A percentile compares a stretch with the other conserved stretches of the same genome.
These are phyloP conservation scores for Fomitiporia mediterranea DNA, from an alignment of 1,284 basidiomycete genomes.

Conservation along the genomic window DNA sequence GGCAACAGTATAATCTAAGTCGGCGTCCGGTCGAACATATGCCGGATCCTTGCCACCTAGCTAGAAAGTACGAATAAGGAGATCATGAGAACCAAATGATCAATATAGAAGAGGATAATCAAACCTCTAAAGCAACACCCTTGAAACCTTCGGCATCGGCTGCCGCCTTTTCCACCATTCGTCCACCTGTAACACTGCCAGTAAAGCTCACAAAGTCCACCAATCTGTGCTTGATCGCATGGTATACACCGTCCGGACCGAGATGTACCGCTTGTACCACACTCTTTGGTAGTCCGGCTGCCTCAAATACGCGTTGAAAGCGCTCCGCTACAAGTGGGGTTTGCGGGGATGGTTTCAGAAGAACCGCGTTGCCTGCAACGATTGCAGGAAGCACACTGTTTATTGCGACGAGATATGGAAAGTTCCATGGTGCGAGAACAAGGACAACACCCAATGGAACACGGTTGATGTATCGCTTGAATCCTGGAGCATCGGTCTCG, in stretches of 20 bases:
- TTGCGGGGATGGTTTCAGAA: constrained; percentile 94
- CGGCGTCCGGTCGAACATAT: constrained; percentile 84
- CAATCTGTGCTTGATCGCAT: constrained; percentile 60
- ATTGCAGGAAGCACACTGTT: constrained; percentile 90
- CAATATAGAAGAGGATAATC: constrained; percentile 10
- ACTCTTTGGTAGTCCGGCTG: constrained; percentile 74
- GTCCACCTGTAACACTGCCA: constrained; percentile 73
- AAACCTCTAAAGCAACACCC: constrained; percentile 70
- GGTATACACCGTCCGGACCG: constrained; percentile 57
- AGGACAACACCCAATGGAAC: constrained; percentile 86
- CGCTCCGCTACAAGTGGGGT: constrained; percentile 87
- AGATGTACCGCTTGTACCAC: constrained; percentile 81
- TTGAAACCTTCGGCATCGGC: constrained; percentile 69
- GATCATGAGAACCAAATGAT: background rate
- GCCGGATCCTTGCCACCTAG: constrained; percentile 96
- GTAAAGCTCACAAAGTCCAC: constrained; percentile 89
- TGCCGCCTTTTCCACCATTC: constrained; percentile 59
- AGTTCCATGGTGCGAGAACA: constrained; percentile 89
- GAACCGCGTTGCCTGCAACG: constrained; percentile 82
- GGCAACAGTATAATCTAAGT: constrained; percentile 76
- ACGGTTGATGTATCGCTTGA: constrained; percentile 78
- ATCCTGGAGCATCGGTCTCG: constrained; percentile 77
- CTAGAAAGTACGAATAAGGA: constrained; percentile 37
- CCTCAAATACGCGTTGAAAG: constrained; percentile 61
- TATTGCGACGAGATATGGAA: constrained; percentile 83